phyloP scores from a whole-genome alignment of 1,284 basidiomycete species.

The Tilletia indica region DNA sequence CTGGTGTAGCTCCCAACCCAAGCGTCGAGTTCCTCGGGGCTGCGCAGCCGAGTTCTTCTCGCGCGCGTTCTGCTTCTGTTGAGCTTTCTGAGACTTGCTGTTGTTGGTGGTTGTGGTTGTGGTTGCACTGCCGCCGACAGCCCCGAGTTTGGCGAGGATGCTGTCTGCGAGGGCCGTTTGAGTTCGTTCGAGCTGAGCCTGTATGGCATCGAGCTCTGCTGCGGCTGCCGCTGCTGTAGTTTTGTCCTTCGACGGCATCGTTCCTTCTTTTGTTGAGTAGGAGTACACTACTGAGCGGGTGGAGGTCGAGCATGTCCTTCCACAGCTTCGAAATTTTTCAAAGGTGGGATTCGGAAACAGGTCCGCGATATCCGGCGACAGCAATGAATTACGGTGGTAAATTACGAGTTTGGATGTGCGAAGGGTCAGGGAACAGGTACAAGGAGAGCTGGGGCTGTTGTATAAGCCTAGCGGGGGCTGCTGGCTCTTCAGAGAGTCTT shows the following conservation, averaged over 20 bases:
- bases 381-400: too few species aligned
- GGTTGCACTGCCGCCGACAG: constrained; percentile 8
- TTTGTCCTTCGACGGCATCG: constrained; percentile 13
- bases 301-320: too few species aligned
- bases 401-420: too few species aligned
- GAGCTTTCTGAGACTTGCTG: constrained; percentile 11
- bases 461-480: neutral
- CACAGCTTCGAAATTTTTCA: too few species aligned
- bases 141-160: constrained; percentile 38
- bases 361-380: too few species aligned
- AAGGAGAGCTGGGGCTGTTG: too few species aligned
- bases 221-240: neutral
- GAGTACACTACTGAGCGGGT: too few species aligned
- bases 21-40: constrained; percentile 37
- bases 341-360: too few species aligned
- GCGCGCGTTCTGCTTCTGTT: neutral
- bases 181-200: constrained; percentile 46
- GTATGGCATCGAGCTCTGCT: constrained; percentile 39
- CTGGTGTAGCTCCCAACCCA: constrained; percentile 41
- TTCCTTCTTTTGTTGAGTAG: too few species aligned
- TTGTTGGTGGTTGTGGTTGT: constrained; percentile 22
- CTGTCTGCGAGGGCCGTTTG: constrained; percentile 43
- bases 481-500: constrained; percentile 10
- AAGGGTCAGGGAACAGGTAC: too few species aligned
- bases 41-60: neutral